Evolutionary conservation across 345 rosid genomes (phyloP).

Genomic region (Eucalyptus tenuipes): DNA sequence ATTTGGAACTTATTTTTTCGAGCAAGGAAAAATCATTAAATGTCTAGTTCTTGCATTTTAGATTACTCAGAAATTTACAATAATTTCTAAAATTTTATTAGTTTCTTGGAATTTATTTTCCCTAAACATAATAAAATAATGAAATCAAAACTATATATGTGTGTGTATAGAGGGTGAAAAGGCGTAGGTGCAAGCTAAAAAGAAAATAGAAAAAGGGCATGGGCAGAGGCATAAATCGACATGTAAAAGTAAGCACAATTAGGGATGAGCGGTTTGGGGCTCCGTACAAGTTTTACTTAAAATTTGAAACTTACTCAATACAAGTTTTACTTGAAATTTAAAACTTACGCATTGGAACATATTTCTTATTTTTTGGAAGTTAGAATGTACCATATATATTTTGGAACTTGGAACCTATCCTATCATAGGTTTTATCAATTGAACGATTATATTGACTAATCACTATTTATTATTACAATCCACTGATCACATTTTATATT

Average conservation of each 20-base stretch:
- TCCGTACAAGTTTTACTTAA: no score
- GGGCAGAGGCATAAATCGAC: not conserved
- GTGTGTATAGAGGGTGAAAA: not conserved
- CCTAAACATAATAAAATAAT: not conserved
- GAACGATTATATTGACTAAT: not conserved
- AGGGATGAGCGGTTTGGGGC: fast-evolving
- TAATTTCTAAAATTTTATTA: not conserved
- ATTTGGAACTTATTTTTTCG: no score
- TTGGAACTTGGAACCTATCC: not conserved
- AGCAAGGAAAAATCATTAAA: not conserved
- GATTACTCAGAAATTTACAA: not conserved
- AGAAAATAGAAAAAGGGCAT: not conserved
- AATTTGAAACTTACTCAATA: no score
- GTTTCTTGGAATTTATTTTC: not conserved
- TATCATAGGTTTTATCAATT: not conserved
- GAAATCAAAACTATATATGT: no score
- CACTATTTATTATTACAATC: no score
- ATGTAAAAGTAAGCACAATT: not conserved
- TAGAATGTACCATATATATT: no score
- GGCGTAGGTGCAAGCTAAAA: not conserved
- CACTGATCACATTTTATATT: no score
- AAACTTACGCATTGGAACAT: no score
- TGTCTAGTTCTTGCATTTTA: not conserved
- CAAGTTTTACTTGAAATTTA: no score
- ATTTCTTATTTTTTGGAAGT: no score